Percentiles rank a stretch among this genome's conserved stretches.
Conservation (phyloP, 2,329 filamentous ascomycete species). For the Metarhizium anisopliae region DNA sequence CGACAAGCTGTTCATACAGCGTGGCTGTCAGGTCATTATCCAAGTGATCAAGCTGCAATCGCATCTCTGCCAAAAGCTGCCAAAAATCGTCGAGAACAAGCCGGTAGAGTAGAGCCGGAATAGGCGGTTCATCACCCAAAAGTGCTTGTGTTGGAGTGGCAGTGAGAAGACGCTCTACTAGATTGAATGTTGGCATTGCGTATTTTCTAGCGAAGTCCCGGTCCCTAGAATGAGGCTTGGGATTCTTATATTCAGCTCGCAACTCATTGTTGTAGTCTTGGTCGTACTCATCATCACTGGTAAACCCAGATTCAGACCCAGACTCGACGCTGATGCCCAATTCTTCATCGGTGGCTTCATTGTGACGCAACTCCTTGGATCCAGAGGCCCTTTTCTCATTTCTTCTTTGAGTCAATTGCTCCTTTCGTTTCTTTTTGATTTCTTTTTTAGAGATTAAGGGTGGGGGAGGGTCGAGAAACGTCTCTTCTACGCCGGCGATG, state of each 20-base stretch:
- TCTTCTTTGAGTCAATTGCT: slow-evolving; percentile 3
- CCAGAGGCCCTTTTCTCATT: neutral
- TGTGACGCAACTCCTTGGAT: slow-evolving; percentile 3
- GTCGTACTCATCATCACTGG: slow-evolving; percentile 14
- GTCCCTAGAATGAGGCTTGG: slow-evolving; percentile 12
- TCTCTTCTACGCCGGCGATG: slow-evolving; percentile 15
- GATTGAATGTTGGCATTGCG: slow-evolving; percentile 12
- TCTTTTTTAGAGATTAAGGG: slow-evolving; percentile 10
- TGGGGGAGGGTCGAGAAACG: slow-evolving; percentile 17
- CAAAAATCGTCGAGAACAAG: slow-evolving; percentile 17
- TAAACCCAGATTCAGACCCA: slow-evolving; percentile 9
- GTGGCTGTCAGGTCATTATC: slow-evolving; percentile 17
- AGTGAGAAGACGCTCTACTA: slow-evolving; percentile 14
- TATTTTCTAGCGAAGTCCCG: slow-evolving; percentile 20
- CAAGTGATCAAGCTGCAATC: slow-evolving; percentile 15
- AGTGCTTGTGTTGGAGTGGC: slow-evolving; percentile 7
- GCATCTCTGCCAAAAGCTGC: slow-evolving; percentile 17
- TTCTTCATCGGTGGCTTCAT: neutral
- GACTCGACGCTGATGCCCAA: neutral
- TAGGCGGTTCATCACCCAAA: slow-evolving; percentile 4
- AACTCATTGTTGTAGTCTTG: slow-evolving; percentile 12
- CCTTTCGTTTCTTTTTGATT: slow-evolving; percentile 10
- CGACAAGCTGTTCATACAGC: slow-evolving; percentile 15
- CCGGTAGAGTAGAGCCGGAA: slow-evolving; percentile 10
- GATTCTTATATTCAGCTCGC: slow-evolving; percentile 10